phyloP scores from a whole-genome alignment of 495 filamentous ascomycete species.

The Oidiodendron maius region DNA sequence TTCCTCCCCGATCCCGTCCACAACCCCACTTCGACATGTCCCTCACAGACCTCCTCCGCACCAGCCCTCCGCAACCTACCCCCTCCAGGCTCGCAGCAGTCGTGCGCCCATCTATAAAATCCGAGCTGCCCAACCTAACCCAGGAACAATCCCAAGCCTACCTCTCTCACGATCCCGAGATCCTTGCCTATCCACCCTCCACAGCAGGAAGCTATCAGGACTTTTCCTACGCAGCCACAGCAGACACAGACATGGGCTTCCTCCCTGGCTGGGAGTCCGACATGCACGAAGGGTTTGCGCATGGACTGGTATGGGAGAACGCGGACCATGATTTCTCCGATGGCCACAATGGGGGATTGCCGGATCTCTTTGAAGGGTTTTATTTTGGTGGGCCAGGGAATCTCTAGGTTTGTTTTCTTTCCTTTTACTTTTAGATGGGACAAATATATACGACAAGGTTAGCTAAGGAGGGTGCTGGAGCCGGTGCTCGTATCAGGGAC shows the following conservation, averaged over 20 bases:
- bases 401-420: neutral
- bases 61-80: neutral
- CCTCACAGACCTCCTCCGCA: conserved; percentile 46
- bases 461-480: no score
- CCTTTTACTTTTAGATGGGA: neutral
- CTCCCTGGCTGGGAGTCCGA: conserved; percentile 16
- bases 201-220: conserved; percentile 7
- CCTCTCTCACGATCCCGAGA: conserved; percentile 31
- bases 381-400: conserved; percentile 64
- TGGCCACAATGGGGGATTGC: conserved; percentile 60
- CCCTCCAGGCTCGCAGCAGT: neutral
- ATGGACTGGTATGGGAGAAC: conserved; percentile 56
- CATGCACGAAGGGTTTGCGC: conserved; percentile 26
- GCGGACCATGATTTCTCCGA: conserved; percentile 77
- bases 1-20: conserved; percentile 20
- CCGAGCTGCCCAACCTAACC: neutral
- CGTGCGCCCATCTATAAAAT: neutral
- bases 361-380: conserved; percentile 83
- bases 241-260: conserved; percentile 16
- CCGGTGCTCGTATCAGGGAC: no score
- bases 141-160: conserved; percentile 8
- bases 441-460: no score
- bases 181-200: conserved; percentile 33
- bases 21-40: conserved; percentile 59
- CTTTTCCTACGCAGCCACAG: conserved; percentile 11